Evolutionary conservation across 2,329 filamentous ascomycete genomes (phyloP).

Genomic region (Madurella mycetomatis): DNA sequence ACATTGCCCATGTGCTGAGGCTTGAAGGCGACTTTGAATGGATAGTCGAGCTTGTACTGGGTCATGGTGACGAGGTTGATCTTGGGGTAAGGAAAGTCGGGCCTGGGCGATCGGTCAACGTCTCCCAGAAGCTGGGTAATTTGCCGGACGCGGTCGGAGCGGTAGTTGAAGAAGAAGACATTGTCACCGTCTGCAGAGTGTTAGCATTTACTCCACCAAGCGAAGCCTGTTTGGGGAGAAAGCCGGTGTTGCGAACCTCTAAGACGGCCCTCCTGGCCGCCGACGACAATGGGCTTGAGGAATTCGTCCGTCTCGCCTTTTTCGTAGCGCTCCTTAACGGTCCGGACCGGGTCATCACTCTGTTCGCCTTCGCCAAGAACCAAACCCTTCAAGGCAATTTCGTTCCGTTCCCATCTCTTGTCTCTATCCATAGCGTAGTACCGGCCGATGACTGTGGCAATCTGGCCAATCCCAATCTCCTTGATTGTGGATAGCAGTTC

Average conservation of each 20-base stretch:
- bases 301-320: conserved; percentile 94
- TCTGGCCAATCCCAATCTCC: conserved; percentile 79
- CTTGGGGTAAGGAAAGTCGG: conserved; percentile 92
- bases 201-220: conserved; percentile 6
- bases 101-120: conserved; percentile 82
- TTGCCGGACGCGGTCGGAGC: conserved; percentile 93
- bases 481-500: conserved; percentile 74
- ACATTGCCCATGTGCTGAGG: conserved; percentile 97
- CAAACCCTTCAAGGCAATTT: conserved; percentile 83
- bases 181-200: conserved; percentile 70
- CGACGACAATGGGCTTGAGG: conserved; percentile 93
- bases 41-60: conserved; percentile 92
- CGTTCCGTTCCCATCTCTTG: conserved; percentile 96
- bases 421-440: conserved; percentile 99
- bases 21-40: conserved; percentile 86
- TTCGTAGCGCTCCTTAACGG: conserved; percentile 82
- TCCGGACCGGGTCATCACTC: conserved; percentile 76
- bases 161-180: conserved; percentile 99
- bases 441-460: conserved; percentile 88
- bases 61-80: conserved; percentile 96
- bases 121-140: conserved; percentile 91
- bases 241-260: conserved; percentile 56
- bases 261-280: conserved; percentile 78
- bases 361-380: conserved; percentile 82
- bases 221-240: background rate